These are phyloP conservation scores for Tricholoma flavovirens DNA, from an alignment of 768 basidiomycete genomes.

Conservation along the genomic window DNA sequence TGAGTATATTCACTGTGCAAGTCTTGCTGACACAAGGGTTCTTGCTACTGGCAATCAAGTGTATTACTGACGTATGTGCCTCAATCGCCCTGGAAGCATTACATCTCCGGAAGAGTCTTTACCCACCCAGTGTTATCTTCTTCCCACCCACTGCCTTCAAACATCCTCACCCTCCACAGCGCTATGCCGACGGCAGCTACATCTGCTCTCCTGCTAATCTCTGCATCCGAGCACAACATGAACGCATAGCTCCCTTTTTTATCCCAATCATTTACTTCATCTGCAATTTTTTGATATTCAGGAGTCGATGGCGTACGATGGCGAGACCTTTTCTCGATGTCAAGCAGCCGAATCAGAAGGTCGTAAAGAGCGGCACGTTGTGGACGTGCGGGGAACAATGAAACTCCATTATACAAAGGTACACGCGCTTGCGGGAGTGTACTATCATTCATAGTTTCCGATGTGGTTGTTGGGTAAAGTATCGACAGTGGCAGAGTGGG, in stretches of 20 bases:
- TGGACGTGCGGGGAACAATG: conserved; percentile 54
- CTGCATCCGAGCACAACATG: conserved; percentile 48
- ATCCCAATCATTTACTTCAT: background rate
- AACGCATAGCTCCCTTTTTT: conserved; percentile 59
- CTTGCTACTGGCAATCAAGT: too few species aligned
- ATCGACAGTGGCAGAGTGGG: conserved; percentile 3
- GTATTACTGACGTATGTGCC: background rate
- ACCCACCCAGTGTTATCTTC: conserved; percentile 13
- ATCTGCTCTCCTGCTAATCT: conserved; percentile 50
- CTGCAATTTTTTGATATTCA: background rate
- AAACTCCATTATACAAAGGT: conserved; percentile 65
- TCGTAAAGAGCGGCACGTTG: conserved; percentile 59
- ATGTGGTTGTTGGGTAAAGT: conserved; percentile 2
- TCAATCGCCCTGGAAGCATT: background rate
- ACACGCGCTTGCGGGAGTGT: conserved; percentile 22
- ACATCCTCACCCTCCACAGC: conserved; percentile 76
- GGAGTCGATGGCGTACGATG: background rate
- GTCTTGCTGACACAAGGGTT: background rate
- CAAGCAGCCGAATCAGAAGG: conserved; percentile 41
- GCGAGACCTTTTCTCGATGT: conserved; percentile 35
- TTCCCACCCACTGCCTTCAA: conserved; percentile 57
- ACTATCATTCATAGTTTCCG: conserved; percentile 4
- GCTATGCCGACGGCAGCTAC: conserved; percentile 61
- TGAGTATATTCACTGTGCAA: background rate
- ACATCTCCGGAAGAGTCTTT: background rate